Conservation (phyloP, 495 filamentous ascomycete species). For the Neurospora sp. region DNA sequence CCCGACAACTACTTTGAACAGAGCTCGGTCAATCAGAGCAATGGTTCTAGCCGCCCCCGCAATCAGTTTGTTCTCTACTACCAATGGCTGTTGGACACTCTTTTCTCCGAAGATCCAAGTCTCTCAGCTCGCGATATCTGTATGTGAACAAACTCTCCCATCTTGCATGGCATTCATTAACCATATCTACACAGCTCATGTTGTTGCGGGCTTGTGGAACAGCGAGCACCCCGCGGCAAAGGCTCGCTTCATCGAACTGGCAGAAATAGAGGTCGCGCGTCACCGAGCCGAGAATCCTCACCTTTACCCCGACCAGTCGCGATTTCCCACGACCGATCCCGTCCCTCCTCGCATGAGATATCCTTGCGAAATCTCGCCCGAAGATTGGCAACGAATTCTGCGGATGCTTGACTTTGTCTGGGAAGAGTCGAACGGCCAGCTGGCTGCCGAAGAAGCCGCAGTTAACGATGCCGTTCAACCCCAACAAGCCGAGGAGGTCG, state of each 20-base stretch:
- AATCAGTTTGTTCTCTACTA: too few species aligned
- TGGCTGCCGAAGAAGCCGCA: neutral
- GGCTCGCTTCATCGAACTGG: neutral
- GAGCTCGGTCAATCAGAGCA: too few species aligned
- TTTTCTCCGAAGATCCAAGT: too few species aligned
- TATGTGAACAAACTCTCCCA: too few species aligned
- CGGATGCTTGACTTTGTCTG: neutral
- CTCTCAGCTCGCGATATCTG: too few species aligned
- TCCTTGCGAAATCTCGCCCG: neutral
- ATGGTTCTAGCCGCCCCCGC: too few species aligned
- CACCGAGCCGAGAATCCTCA: neutral
- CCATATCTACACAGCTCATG: neutral
- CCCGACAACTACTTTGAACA: too few species aligned
- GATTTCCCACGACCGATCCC: neutral
- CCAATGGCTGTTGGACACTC: too few species aligned
- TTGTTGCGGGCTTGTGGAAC: neutral
- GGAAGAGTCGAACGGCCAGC: neutral
- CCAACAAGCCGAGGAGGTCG: neutral
- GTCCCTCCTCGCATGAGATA: neutral
- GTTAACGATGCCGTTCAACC: neutral
- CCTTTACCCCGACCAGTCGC: neutral
- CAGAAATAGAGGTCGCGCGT: neutral
- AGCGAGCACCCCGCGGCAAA: neutral
- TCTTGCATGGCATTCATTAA: too few species aligned
- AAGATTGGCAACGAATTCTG: neutral